Evolutionary conservation across 495 filamentous ascomycete species (phyloP), one percentile per base, ranked within the genome.

Genomic region (Penicillium desertorum): DNA sequence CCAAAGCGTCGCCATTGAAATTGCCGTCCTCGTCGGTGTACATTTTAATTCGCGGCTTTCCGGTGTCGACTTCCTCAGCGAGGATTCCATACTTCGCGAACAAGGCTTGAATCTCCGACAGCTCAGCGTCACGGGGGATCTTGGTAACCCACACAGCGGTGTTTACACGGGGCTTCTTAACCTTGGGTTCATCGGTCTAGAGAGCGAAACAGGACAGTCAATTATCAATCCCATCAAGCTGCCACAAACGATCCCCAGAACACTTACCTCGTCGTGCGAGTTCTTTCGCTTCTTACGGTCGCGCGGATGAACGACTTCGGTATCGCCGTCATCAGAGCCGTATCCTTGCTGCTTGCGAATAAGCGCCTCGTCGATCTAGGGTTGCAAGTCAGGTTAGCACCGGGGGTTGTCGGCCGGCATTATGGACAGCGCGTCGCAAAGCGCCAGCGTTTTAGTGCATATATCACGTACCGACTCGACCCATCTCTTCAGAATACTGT

Each of bases 81-180:
- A 98, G 96, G 61, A 98, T 87, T 46, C 95, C 95, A 70, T 84
- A 96, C 59, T 86, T 83, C 47, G 87, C 90, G 78, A 99, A 99
- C 25, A 88, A 80, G 12, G 89, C 80, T 55, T 83, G 79, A 22
- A 98, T 84, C 70, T 99, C 95, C 8, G 92, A 86, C 20, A 86
- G 77, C 0, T 85, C 86, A 19, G 81, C 86, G 64, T 98, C 89
- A 17, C 77, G 72, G 1, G 95, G 95, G 4, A 99, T 83, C 12
- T 85, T 87, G 3, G 90, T 95, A 39, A 98, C 85, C 70, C 89
- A 99, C 48, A 99, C 80, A 20, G 94, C 95, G 2, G 87, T 93
- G 67, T 98, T 98, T 55, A 91, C 83, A 52, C 86, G 82, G 34
- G 81, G 81, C 64, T 83, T 80, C 67, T 86, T 86, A 29, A 69